phyloP scores from a whole-genome alignment of 192 early-diverging fungal species.

The Glomus cerebriforme region DNA sequence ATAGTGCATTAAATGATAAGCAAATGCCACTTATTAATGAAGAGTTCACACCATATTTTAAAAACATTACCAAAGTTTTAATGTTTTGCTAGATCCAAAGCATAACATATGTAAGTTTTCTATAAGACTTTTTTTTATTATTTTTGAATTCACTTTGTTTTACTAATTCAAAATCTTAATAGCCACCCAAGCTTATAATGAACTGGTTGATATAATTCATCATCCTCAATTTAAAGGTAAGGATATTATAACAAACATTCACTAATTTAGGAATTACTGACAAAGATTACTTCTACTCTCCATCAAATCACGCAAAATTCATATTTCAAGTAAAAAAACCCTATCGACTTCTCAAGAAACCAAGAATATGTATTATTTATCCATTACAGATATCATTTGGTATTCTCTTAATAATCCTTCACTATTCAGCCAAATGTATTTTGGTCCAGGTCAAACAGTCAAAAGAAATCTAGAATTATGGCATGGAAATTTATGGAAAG shows the following conservation, averaged over 20 bases:
- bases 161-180: background rate
- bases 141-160: background rate
- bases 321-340: background rate
- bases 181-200: background rate
- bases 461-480: background rate
- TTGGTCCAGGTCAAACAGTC: background rate
- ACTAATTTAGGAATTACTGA: background rate
- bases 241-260: background rate
- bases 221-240: too few species aligned
- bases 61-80: background rate
- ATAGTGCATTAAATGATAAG: background rate
- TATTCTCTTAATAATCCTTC: too few species aligned
- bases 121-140: background rate
- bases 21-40: background rate
- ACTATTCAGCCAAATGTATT: background rate
- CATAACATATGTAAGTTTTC: constrained; percentile 6
- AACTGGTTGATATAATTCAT: background rate
- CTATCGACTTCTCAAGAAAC: background rate
- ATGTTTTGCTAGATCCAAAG: background rate
- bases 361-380: background rate
- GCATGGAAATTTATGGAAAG: background rate
- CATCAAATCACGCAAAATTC: background rate
- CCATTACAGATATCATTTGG: background rate
- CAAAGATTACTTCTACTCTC: too few species aligned
- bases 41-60: background rate